Evolutionary conservation across 176 grass and related monocot genomes (phyloP), one percentile per base, ranked within the genome.

Genomic region (Oryza coarctata): DNA sequence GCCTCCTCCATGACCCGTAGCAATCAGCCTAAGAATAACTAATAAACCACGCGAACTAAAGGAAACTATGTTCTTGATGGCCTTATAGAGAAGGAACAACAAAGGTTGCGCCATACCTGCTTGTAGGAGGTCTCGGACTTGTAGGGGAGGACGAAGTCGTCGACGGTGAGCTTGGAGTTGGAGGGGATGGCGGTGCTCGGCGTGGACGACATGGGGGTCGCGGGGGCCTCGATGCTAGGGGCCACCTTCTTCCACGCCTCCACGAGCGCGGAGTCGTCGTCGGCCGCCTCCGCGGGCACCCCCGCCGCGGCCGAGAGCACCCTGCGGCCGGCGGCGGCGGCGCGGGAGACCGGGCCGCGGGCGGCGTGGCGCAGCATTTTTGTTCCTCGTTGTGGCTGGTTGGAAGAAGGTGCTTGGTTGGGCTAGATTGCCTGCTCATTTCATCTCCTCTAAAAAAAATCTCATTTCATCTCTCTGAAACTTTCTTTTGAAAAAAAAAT

Each of bases 111-210:
- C 41, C 18, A 87, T 75, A 96, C 94, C 91, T 97, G 88, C 79
- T 97, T 97, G 88, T 91, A 87, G 80, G 88, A 39, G 90, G 89
- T 89, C 88, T 96, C 90, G 50, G 94, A 93, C 85, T 89, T 92
- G 88, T 91, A 93, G 52, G 91, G 91, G 68, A 93, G 90, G 78
- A 93, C 86, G 72, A 97, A 93, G 6, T 22, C 6, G 79, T 93
- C 93, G 64, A 93, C 81, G 35, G 88, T 91, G 68, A 93, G 94
- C 84, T 52, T 52, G 49, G 49, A 20, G 17, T 91, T 91, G 88
- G 91, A 85, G 58, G 91, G 91, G 81, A 93, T 82, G 70, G 91
- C 8, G 64, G 83, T 50, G 23, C 88, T 86, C 55, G 83, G 65
- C 91, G 91, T 97, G 72, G 88, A 69, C 25, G 88, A 38, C 3